phyloP scores from a whole-genome alignment of 441 rosid genomes.

The Gossypium armourianum region DNA sequence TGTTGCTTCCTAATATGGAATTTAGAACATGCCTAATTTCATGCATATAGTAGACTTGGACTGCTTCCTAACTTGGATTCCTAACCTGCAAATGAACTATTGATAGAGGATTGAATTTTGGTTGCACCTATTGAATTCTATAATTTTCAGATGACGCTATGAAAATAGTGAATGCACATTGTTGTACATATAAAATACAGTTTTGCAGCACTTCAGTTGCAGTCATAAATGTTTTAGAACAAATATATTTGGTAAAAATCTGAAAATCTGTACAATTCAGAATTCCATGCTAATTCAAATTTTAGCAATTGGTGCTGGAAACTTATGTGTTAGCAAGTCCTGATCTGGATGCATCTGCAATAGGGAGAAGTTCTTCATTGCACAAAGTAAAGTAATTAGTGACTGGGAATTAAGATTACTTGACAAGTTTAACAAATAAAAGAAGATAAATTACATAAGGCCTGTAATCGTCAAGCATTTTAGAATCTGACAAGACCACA shows the following conservation, averaged over 20 bases:
- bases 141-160: neutral
- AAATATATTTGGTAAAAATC: constrained; percentile 3
- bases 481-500: neutral
- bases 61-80: neutral
- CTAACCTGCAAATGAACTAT: neutral
- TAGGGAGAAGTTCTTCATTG: neutral
- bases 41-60: neutral
- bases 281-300: neutral
- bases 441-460: neutral
- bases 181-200: neutral
- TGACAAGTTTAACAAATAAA: neutral
- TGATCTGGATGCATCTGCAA: neutral
- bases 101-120: neutral
- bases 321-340: neutral
- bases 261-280: neutral
- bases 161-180: neutral
- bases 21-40: neutral
- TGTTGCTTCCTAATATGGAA: neutral
- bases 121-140: neutral
- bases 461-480: neutral
- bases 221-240: neutral
- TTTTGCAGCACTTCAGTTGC: neutral
- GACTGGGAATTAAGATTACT: constrained; percentile 4
- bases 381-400: neutral
- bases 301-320: neutral